Evolutionary conservation across 2,329 filamentous ascomycete species (phyloP), one percentile per base, ranked within the genome.

Genomic region (Aspergillus luchuensis): DNA sequence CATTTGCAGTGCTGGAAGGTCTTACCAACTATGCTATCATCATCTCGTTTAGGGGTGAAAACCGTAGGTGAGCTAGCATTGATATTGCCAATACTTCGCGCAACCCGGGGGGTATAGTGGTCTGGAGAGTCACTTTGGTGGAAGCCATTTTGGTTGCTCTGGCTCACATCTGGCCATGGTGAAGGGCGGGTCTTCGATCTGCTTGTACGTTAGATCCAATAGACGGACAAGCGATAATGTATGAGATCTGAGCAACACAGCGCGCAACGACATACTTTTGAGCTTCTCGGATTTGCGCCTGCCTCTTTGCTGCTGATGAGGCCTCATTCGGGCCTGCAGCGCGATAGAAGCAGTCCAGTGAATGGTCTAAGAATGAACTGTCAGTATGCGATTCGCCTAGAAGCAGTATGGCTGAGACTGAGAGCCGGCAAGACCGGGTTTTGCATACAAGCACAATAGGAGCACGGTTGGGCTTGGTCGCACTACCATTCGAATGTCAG

Each of bases 391-490:
- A 33, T 50, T 17, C 47, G 19, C 8, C 8, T 30, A 23, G 5
- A 17, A 5, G 11, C 33, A 36, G 11, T 36, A 6, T 36, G 11
- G 11, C 33, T 15, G 33, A 36, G 33, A 11, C 33, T 13, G 11
- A 17, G 47, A 30, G 21, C 45, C 45, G 19, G 45, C 45, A 13
- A 48, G 23, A 8, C 19, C 23, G 19, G 23, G 38, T n/a, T n/a
- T 48, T 23, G 25, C 58, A 48, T 67, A 67, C 66, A 67, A 25
- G 62, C 66, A 43, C 63, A 66, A 51, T 67, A 66, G 4, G 63
- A 66, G 23, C 66, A 66, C 17, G 66, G 64, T 28, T 64, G 62
- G 7, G 55, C 59, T 63, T 67, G 64, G 19, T 67, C 66, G 33
- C 64, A 66, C 63, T 67, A 41, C 43, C n/a, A 17, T 55, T 8